Base-by-base conservation (phyloP, 78 protist species). In the Dictyostelium firmibasis region DNA sequence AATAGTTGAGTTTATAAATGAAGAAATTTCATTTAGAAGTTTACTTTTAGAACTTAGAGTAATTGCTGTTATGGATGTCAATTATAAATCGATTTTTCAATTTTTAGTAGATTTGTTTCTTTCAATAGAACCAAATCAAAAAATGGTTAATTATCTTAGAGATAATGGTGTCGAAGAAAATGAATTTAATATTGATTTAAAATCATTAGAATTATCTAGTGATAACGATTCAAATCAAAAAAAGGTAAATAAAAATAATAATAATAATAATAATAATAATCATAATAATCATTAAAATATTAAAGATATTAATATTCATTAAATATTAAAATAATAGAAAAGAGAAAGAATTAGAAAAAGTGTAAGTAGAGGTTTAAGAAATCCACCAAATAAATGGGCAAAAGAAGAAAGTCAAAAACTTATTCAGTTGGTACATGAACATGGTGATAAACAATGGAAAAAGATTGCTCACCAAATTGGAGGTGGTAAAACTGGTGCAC, bases 401-500 rank as follows among this genome's bases (percentile, higher is more conserved):
- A 88, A 88, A 31, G 93, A 88, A 67, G 93, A 88, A 6, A 36
- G 67, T 41, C 93, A 88, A 64, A 50, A 83, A 43, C 29, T 88
- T 3, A 88, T 88, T 44, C 93, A 88, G 23, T 43, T 88, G 47
- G 93, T 88, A 16, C 93, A 88, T 33, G 93, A 88, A 67, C 83
- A 83, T 79, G 93, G 93, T n/a, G 93, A 88, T 64, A 88, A 88
- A 79, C 93, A 88, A 64, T 88, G 93, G 93, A 88, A 88, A 38
- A 88, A 88, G 53, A 88, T 88, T 43, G 93, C 93, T 29, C 83
- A 78, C 16, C 93, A 88, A 79, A 88, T 88, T 64, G 93, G 84
- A 41, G 93, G 93, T 18, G 93, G 93, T n/a, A 88, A 88, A 53
- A 88, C 93, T 25, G 93, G 93, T 27, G 93, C 93, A 6, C 93